Evolutionary conservation across 108 stramenopile species (phyloP), one percentile per base, ranked within the genome.

Genomic region (Chaetoceros muelleri): DNA sequence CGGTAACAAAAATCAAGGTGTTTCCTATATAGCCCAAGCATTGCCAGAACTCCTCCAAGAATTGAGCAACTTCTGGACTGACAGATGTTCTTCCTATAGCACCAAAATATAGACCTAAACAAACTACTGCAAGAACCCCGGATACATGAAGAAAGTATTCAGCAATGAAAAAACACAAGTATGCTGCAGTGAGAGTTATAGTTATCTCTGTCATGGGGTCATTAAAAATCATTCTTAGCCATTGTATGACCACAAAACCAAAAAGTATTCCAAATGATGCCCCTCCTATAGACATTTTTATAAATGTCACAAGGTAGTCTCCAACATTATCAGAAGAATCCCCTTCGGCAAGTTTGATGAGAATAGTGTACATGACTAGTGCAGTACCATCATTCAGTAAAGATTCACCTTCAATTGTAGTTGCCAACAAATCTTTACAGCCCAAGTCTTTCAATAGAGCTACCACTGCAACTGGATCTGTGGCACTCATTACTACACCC

Each of bases 391-490:
- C 71, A 44, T 72, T 72, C 17, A 72, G 50, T 1, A 72, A 55
- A 18, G 52, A 46, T 31, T 72, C 71, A 23, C 71, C 53, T 22
- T 54, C 53, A 29, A 54, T 54, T 5, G 20, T 29, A 3, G 25
- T 27, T 5, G 53, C 16, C 3, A 72, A 61, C 19, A 48, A 53
- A 1, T 58, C 28, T 59, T 57, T 57, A 8, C 44, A 44, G n/a
- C 66, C 66, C 25, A 67, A 31, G 3, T 67, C 56, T 53, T 74
- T 74, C 13, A 74, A 55, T 18, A 74, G 51, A 19, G 71, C 61
- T 1, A 76, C 74, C 16, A 85, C 81, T 0, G 80, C 80, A 2
- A 80, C 81, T 1, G 84, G 84, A 45, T 85, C 84, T 1, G 80
- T 85, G 3, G 84, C 84, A n/a, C 64, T 59, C 24, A 79, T 53